phyloP scores from a whole-genome alignment of 805 yeast species.

The Zygotorulaspora florentina region DNA sequence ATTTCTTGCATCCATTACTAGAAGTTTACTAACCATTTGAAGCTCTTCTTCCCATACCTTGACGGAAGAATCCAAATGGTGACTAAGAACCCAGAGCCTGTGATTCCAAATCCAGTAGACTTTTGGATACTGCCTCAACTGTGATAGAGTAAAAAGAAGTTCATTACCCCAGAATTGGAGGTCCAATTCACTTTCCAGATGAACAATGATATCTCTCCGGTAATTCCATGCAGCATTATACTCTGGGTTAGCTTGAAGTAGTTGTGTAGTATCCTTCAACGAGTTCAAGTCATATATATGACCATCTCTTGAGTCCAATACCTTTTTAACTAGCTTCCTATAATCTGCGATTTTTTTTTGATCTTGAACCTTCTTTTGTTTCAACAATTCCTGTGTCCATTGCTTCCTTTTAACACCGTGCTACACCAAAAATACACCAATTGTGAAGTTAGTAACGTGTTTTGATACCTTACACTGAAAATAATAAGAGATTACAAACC shows the following conservation, averaged over 20 bases:
- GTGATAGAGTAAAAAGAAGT: conserved; percentile 52
- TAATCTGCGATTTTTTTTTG: conserved; percentile 56
- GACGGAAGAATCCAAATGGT: conserved; percentile 41
- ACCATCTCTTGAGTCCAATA: conserved; percentile 38
- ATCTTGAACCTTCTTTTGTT: conserved; percentile 53
- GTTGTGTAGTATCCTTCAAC: conserved; percentile 50
- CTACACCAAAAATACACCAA: conserved; percentile 33
- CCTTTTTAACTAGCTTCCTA: conserved; percentile 40
- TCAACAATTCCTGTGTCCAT: conserved; percentile 52
- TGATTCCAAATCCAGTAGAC: conserved; percentile 98
- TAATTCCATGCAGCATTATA: conserved; percentile 87
- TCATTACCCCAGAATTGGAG: conserved; percentile 47
- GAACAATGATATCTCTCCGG: conserved; percentile 63
- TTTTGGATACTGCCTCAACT: conserved; percentile 69
- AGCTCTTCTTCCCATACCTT: conserved; percentile 70
- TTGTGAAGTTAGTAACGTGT: not conserved
- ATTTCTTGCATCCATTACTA: conserved; percentile 74
- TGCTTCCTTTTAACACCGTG: conserved; percentile 68
- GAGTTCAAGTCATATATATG: conserved; percentile 36
- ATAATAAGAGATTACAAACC: not conserved
- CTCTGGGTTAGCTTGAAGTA: conserved; percentile 75
- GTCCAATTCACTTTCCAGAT: conserved; percentile 20
- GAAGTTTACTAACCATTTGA: conserved; percentile 59
- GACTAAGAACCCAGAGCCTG: conserved; percentile 71
- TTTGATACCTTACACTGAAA: not conserved